Evolutionary conservation across 352 stramenopile genomes (phyloP), one percentile per base, ranked within the genome.

Genomic region (Pythium myriotylum): DNA sequence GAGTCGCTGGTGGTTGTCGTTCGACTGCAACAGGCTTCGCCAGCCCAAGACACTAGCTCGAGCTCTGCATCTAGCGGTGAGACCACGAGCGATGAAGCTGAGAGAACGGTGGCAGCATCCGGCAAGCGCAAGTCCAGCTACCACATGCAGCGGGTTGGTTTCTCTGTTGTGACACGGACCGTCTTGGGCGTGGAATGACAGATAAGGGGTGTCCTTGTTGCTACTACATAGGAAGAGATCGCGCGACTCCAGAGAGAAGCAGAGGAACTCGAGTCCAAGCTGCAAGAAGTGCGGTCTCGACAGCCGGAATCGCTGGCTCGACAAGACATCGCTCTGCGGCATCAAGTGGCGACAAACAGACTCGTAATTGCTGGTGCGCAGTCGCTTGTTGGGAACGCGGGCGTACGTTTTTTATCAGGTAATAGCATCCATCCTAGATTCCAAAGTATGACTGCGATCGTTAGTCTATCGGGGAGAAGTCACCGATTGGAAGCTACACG

Each of bases 121-220:
- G 46, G 8, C 24, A 52, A 52, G 46, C 46, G 46, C 46, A 52
- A 52, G 46, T 32, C 46, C 2, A 52, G 46, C 46, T 52, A 52
- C 23, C 20, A 52, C n/a, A 52, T 52, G 46, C 46, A 52, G 14
- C 23, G 26, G 46, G 46, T 52, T 52, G 23, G 46, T 39, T 35
- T 13, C 19, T 22, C n/a, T 49, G 26, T 23, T 13, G 17, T 22
- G 46, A 52, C 23, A 39, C 20, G 17, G 46, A 16, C 19, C 13
- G 26, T 5, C 46, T 39, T 2, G 39, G 33, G 33, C 14, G 8
- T 40, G 33, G 8, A 14, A 52, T 10, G 46, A 52, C 26, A 22
- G n/a, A n/a, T n/a, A n/a, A n/a, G n/a, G n/a, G n/a, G n/a, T n/a
- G n/a, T n/a, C n/a, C n/a, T n/a, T n/a, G n/a, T n/a, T n/a, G n/a